A percentile compares a stretch with the other conserved stretches of the same genome.
Evolutionary conservation across 164 flowering plant species (phyloP).

Genomic region (Chloranthus sessilifolius): DNA sequence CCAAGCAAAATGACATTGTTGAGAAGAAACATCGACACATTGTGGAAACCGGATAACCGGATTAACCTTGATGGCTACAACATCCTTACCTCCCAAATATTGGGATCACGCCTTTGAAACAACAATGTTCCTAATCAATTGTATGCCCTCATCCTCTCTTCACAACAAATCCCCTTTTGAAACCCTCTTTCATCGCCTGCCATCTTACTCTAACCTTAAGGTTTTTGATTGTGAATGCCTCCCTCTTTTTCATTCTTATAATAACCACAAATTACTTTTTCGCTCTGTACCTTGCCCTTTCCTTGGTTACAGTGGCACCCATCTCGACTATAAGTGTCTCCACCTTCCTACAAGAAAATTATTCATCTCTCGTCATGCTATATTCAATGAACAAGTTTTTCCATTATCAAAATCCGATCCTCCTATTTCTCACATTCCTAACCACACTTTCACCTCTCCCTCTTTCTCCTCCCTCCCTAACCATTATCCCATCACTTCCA

Average conservation of each 20-base stretch:
- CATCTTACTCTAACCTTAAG: neutral
- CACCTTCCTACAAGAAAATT: neutral
- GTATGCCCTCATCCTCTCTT: neutral
- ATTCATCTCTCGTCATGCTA: neutral
- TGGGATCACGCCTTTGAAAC: slow-evolving; percentile 1
- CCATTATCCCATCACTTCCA: neutral
- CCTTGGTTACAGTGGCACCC: neutral
- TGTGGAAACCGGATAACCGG: neutral
- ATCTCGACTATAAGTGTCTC: neutral
- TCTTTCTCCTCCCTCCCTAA: neutral
- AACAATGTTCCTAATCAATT: neutral
- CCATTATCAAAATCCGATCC: too few relatives aligned
- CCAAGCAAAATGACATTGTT: neutral
- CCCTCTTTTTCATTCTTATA: neutral
- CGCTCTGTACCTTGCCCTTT: neutral
- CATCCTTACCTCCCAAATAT: neutral
- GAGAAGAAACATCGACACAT: neutral
- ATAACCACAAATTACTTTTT: neutral
- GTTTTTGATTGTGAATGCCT: neutral
- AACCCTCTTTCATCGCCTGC: neutral
- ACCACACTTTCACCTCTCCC: too few relatives aligned
- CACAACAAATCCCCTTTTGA: neutral
- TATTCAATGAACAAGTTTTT: neutral
- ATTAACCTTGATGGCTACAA: neutral
- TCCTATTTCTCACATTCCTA: too few relatives aligned